Evolutionary conservation across 345 rosid species (phyloP).

Genomic region (Camelina neglecta): DNA sequence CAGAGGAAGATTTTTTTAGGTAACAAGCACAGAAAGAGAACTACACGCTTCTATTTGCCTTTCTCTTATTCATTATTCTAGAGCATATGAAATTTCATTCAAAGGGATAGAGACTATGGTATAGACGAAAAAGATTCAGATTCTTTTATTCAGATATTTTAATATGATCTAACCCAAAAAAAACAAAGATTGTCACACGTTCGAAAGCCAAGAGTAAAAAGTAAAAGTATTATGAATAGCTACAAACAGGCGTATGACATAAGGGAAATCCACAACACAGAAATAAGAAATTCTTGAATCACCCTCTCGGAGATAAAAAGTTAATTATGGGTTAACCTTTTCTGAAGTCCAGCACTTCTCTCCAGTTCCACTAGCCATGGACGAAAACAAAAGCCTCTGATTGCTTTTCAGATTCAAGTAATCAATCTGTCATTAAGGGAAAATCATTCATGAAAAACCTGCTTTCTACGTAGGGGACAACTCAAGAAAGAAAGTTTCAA

Average conservation of each 20-base stretch:
- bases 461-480: background rate
- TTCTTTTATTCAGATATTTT: slow-evolving; percentile 22
- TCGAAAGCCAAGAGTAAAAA: slow-evolving; percentile 8
- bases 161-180: slow-evolving; percentile 10
- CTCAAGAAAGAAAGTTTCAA: background rate
- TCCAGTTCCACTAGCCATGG: slow-evolving; percentile 46
- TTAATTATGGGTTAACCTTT: slow-evolving; percentile 60
- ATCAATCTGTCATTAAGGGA: slow-evolving; percentile 63
- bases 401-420: slow-evolving; percentile 86
- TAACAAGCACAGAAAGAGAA: slow-evolving; percentile 1
- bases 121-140: slow-evolving; percentile 27
- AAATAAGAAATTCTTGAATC: slow-evolving; percentile 6
- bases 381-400: slow-evolving; percentile 64
- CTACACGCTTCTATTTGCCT: slow-evolving; percentile 16
- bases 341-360: slow-evolving; percentile 68
- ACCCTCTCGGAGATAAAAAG: slow-evolving; percentile 11
- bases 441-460: slow-evolving; percentile 6
- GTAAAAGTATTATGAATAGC: background rate
- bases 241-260: slow-evolving; percentile 19
- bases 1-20: slow-evolving; percentile 19
- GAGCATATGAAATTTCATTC: slow-evolving; percentile 25
- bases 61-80: slow-evolving; percentile 9
- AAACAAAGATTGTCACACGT: slow-evolving; percentile 5
- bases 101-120: slow-evolving; percentile 26
- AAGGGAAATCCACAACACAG: slow-evolving; percentile 1